phyloP scores from a whole-genome alignment of 2,329 filamentous ascomycete species.

The Aspergillus quadrilineatus region DNA sequence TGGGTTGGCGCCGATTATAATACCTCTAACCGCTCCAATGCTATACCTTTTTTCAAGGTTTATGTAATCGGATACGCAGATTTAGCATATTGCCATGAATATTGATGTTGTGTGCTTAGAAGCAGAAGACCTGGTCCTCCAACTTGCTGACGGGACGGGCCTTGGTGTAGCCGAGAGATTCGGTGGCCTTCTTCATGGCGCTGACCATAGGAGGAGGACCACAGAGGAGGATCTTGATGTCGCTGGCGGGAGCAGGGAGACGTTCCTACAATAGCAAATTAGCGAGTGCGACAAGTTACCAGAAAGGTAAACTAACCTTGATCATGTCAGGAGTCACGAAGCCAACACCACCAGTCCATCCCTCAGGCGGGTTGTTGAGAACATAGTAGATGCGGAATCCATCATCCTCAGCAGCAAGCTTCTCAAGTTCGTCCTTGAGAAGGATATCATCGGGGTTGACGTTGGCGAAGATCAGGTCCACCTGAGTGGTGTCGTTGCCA shows the following conservation, averaged over 20 bases:
- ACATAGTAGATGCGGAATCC: slow-evolving; percentile 91
- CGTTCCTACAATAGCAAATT: slow-evolving; percentile 34
- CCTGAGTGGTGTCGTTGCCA: slow-evolving; percentile 78
- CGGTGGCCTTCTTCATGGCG: slow-evolving; percentile 94
- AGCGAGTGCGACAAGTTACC: background rate
- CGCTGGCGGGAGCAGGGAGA: slow-evolving; percentile 75
- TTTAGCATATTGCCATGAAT: background rate
- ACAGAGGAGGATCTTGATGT: slow-evolving; percentile 92
- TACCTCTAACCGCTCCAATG: background rate
- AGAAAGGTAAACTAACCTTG: slow-evolving; percentile 56
- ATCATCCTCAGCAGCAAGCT: slow-evolving; percentile 71
- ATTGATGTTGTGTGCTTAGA: slow-evolving; percentile 57
- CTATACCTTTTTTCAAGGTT: background rate
- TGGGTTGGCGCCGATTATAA: background rate
- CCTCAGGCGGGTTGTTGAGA: slow-evolving; percentile 89
- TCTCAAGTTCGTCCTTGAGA: slow-evolving; percentile 85
- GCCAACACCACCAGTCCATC: slow-evolving; percentile 88
- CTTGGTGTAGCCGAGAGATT: slow-evolving; percentile 86
- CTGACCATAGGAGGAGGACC: slow-evolving; percentile 96
- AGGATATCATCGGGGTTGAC: slow-evolving; percentile 91
- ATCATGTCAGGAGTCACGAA: slow-evolving; percentile 97
- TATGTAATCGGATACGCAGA: background rate
- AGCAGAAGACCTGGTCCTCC: slow-evolving; percentile 96
- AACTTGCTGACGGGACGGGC: slow-evolving; percentile 94
- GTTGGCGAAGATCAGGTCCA: slow-evolving; percentile 96